Conservation (phyloP, 352 stramenopile genomes). For the Pythium aphanidermatum region DNA sequence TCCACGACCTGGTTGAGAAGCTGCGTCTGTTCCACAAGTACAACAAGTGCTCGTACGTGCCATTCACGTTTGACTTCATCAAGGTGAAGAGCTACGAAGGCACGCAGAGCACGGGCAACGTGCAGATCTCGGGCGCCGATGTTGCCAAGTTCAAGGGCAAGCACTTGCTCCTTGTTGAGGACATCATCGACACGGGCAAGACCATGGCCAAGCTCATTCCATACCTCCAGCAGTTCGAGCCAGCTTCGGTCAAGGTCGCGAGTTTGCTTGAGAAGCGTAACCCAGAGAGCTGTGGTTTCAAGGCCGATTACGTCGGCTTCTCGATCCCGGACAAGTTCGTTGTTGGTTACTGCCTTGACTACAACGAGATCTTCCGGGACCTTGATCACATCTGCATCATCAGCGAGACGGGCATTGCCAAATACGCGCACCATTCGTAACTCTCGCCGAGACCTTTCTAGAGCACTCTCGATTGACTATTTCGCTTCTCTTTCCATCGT, state of each 20-base stretch:
- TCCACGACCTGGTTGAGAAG: slow-evolving; percentile 84
- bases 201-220: slow-evolving; percentile 92
- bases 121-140: slow-evolving; percentile 87
- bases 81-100: slow-evolving; percentile 94
- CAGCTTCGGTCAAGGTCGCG: slow-evolving; percentile 84
- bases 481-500: neutral
- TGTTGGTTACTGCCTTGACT: slow-evolving; percentile 96
- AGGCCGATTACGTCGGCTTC: slow-evolving; percentile 95
- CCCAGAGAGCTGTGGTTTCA: slow-evolving; percentile 80
- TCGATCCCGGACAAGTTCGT: slow-evolving; percentile 95
- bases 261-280: slow-evolving; percentile 94
- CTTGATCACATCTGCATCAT: slow-evolving; percentile 96
- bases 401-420: slow-evolving; percentile 88
- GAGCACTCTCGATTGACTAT: neutral
- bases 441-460: neutral
- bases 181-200: slow-evolving; percentile 97
- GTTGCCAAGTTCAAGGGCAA: slow-evolving; percentile 83
- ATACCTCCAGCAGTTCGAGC: slow-evolving; percentile 70
- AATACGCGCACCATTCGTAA: slow-evolving; percentile 59
- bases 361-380: slow-evolving; percentile 96
- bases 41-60: slow-evolving; percentile 84
- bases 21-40: slow-evolving; percentile 83
- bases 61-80: slow-evolving; percentile 94
- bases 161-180: slow-evolving; percentile 94
- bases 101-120: slow-evolving; percentile 85